phyloP scores from a whole-genome alignment of 257 asterid genomes.

The Primulina eburnea region DNA sequence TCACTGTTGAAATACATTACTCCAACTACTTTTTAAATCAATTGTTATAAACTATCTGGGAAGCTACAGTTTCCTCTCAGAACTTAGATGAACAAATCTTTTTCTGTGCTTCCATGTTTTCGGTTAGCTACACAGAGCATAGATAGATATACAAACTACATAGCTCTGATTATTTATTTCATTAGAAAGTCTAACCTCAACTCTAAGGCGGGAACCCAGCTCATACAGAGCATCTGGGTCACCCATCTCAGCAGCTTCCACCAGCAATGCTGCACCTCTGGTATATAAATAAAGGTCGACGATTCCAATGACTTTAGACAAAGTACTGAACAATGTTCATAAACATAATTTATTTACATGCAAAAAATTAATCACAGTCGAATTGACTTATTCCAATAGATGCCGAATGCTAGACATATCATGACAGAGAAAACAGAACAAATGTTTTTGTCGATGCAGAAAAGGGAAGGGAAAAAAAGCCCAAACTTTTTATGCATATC shows the following conservation, averaged over 20 bases:
- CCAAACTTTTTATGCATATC: constrained; percentile 4
- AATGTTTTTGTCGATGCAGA: background rate
- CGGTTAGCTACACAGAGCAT: constrained; percentile 1
- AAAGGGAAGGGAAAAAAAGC: background rate
- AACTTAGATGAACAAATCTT: constrained; percentile 9
- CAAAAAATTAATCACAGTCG: constrained; percentile 4
- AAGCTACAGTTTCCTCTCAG: background rate
- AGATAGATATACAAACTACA: constrained; percentile 6
- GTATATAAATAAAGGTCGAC: constrained; percentile 24
- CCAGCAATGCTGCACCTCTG: constrained; percentile 95
- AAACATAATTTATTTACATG: background rate
- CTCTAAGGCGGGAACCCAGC: constrained; percentile 77
- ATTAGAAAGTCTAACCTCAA: constrained; percentile 58
- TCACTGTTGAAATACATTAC: background rate
- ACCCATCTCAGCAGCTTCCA: constrained; percentile 99
- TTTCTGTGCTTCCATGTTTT: background rate
- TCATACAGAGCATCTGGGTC: constrained; percentile 89
- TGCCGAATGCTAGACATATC: background rate
- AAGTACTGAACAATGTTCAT: background rate
- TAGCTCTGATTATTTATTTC: background rate
- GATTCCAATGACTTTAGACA: constrained; percentile 19
- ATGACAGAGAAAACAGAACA: background rate
- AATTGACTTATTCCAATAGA: constrained; percentile 8
- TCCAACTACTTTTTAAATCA: constrained; percentile 6
- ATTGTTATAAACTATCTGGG: background rate